Evolutionary conservation across 495 filamentous ascomycete species (phyloP).

Genomic region (Arthonia radiata): DNA sequence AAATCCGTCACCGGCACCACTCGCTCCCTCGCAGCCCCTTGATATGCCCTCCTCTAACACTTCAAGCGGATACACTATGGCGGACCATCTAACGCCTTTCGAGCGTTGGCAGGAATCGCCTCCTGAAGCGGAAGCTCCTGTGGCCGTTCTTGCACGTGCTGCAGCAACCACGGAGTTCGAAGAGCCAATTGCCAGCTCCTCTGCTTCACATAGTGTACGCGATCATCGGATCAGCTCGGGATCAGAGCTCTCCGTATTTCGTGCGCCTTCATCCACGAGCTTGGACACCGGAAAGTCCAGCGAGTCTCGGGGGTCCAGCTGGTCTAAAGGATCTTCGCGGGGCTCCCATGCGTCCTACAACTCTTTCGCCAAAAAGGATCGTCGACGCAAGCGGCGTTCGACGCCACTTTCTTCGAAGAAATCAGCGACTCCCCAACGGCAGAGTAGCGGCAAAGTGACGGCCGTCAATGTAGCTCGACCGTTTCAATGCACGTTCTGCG

Average conservation of each 20-base stretch:
- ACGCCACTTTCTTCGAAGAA: conserved; percentile 20
- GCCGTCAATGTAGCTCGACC: too few relatives aligned
- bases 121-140: conserved; percentile 63
- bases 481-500: conserved; percentile 72
- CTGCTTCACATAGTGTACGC: conserved; percentile 27
- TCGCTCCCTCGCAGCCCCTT: conserved; percentile 24
- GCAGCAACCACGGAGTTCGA: conserved; percentile 26
- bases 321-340: too few relatives aligned
- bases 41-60: conserved; percentile 9
- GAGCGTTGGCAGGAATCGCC: conserved; percentile 74
- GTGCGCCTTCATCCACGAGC: conserved; percentile 46
- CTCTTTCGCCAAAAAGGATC: conserved; percentile 32
- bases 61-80: conserved; percentile 10
- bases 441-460: conserved; percentile 14
- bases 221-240: conserved; percentile 4
- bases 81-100: conserved; percentile 48
- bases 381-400: conserved; percentile 42
- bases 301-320: conserved; percentile 20
- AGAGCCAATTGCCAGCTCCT: conserved; percentile 12
- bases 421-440: conserved; percentile 12
- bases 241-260: conserved; percentile 15
- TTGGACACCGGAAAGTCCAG: conserved; percentile 40
- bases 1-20: conserved; percentile 30
- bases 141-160: conserved; percentile 54
- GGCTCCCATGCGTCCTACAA: conserved; percentile 22